phyloP scores from a whole-genome alignment of 2,329 filamentous ascomycete genomes.

The Metarhizium sp. region DNA sequence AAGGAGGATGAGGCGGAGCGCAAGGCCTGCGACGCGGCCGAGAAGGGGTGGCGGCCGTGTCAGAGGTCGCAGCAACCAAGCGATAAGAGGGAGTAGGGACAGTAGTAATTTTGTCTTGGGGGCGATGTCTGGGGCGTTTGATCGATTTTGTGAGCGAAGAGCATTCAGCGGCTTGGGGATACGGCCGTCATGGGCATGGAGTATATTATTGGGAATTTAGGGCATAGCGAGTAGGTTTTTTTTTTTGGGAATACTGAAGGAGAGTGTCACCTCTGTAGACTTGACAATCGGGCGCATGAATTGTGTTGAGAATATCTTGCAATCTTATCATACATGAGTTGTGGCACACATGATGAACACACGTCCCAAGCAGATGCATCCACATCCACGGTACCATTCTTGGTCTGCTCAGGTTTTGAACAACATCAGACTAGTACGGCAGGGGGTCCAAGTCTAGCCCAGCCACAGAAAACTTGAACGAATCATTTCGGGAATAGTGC shows the following conservation, averaged over 20 bases:
- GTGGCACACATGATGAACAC: background rate
- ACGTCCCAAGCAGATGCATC: background rate
- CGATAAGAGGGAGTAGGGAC: conserved; percentile 12
- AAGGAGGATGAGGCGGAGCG: conserved; percentile 23
- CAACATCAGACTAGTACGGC: conserved; percentile 31
- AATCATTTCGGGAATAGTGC: conserved; percentile 68
- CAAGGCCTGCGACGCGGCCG: conserved; percentile 19
- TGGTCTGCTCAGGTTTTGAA: background rate
- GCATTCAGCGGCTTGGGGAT: no score
- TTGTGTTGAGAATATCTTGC: background rate
- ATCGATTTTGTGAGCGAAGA: background rate
- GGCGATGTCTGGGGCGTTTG: background rate
- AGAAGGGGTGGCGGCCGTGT: conserved; percentile 20
- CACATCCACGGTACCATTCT: background rate
- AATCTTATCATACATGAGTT: conserved; percentile 4
- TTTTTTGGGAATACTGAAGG: background rate
- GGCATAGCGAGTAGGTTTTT: background rate
- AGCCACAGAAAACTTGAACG: conserved; percentile 50
- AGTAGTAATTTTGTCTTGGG: no score
- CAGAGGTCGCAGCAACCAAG: conserved; percentile 15
- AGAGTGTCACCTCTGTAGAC: no score
- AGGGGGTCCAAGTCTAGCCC: conserved; percentile 49
- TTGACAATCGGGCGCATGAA: background rate
- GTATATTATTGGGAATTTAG: no score
- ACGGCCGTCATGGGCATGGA: no score